phyloP scores from a whole-genome alignment of 2,329 filamentous ascomycete genomes.

The Clonostachys solani region DNA sequence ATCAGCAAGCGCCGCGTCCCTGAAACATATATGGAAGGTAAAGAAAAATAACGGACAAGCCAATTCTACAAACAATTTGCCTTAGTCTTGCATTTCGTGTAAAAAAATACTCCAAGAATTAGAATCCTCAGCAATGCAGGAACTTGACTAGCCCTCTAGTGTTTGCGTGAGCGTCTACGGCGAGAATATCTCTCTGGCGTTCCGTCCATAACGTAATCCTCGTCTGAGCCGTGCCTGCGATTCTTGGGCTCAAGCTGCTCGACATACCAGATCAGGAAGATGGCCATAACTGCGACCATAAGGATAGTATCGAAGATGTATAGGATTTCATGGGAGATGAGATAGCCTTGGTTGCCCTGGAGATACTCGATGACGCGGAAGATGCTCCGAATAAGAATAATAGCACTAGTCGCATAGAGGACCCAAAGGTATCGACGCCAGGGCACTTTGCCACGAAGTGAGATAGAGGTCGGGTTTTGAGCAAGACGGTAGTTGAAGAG shows the following conservation, averaged over 20 bases:
- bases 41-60: too few species aligned
- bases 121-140: too few species aligned
- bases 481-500: constrained; percentile 30
- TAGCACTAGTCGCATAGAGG: constrained; percentile 7
- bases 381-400: constrained; percentile 30
- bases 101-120: too few species aligned
- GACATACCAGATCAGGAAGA: constrained; percentile 5
- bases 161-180: too few species aligned
- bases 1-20: too few species aligned
- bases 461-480: neutral
- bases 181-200: too few species aligned
- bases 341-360: constrained; percentile 19
- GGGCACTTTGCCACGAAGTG: constrained; percentile 8
- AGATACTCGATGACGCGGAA: constrained; percentile 33
- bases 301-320: constrained; percentile 24
- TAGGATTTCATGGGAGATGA: constrained; percentile 20
- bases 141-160: too few species aligned
- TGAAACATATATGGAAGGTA: too few species aligned
- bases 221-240: neutral
- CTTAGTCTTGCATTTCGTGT: too few species aligned
- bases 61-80: too few species aligned
- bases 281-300: constrained; percentile 16
- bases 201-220: too few species aligned
- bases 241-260: neutral
- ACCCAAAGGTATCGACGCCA: constrained; percentile 15